Conservation (phyloP, 2,329 filamentous ascomycete genomes). For the Trichoderma oligosporum region DNA sequence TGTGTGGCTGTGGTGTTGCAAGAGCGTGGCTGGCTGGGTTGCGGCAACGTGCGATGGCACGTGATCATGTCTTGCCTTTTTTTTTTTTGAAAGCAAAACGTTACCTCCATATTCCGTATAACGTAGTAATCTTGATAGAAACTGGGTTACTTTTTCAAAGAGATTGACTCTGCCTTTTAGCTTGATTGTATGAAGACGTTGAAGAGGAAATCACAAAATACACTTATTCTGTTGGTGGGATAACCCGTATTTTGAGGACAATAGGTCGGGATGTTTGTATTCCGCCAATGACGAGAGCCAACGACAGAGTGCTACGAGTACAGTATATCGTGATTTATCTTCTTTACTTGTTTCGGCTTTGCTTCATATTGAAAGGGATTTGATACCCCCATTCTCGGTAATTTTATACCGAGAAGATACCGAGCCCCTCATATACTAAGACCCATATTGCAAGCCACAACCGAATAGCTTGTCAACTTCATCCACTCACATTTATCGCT, state of each 20-base stretch:
- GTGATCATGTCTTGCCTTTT: too few species aligned
- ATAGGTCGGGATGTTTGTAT: not conserved
- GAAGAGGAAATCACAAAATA: too few species aligned
- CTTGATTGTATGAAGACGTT: too few species aligned
- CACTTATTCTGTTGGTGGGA: not conserved
- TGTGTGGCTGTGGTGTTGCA: too few species aligned
- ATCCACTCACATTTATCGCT: slow-evolving; percentile 2
- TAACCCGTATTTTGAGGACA: not conserved
- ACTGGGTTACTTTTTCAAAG: not conserved
- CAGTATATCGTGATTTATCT: not conserved
- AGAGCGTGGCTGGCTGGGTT: too few species aligned
- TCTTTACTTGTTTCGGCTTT: not conserved
- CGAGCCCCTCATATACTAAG: not conserved
- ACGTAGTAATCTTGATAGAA: too few species aligned
- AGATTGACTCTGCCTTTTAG: slow-evolving; percentile 8
- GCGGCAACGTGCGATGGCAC: too few species aligned
- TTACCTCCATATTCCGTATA: too few species aligned
- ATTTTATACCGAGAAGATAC: not conserved
- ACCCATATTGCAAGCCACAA: slow-evolving; percentile 4
- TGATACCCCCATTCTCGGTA: too few species aligned
- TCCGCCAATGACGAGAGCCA: not conserved
- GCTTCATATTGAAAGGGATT: too few species aligned
- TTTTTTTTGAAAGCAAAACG: too few species aligned
- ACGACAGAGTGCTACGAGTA: not conserved
- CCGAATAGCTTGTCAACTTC: not conserved